Base-by-base conservation (phyloP, 1,284 basidiomycete species). In the Trichosporon sp. region DNA sequence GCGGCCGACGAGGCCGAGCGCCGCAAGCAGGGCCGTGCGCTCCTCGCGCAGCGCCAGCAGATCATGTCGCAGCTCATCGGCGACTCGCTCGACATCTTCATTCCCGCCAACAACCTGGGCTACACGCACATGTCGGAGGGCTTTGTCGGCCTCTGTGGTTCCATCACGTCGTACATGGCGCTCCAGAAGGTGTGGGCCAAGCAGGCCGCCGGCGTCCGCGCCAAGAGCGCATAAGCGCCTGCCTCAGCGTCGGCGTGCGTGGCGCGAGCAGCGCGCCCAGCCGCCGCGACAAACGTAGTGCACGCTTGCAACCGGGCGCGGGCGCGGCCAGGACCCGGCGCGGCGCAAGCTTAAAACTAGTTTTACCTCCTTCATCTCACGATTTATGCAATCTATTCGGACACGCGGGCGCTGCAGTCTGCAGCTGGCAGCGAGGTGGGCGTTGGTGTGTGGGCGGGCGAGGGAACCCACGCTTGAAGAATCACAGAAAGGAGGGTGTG, bases 71-170 rank as follows among this genome's bases (percentile, higher is more conserved):
- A 83, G 70, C 69, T 82, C 51, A 72, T 82, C 65, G 80, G 75
- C 62, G 83, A 84, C 71, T 72, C 78, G 18, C 77, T 79, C 68
- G 83, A 84, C 73, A 71, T 95, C 74, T 93, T 92, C 89, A 89
- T 95, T 78, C 97, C 96, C 12, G 92, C 94, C 12, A 90, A 91
- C 58, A 91, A 88, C 72, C 86, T 95, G 60, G 93, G 91, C 62
- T 85, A 92, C 70, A 87, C 91, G 73, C 87, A 88, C 75, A 79
- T 97, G 74, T 95, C 92, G 80, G 96, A 99, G 72, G 96, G 96
- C 58, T 79, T 89, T 21, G 84, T 95, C 38, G 95, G 95, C 70
- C 85, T 91, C 68, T 87, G 25, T 71, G 84, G 85, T 71, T 78
- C 81, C 29, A 77, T 80, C 66, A 85, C 85, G 1, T 85, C 84